Base-by-base conservation (phyloP, 1,284 basidiomycete genomes). In the Fomitopsis betulina region DNA sequence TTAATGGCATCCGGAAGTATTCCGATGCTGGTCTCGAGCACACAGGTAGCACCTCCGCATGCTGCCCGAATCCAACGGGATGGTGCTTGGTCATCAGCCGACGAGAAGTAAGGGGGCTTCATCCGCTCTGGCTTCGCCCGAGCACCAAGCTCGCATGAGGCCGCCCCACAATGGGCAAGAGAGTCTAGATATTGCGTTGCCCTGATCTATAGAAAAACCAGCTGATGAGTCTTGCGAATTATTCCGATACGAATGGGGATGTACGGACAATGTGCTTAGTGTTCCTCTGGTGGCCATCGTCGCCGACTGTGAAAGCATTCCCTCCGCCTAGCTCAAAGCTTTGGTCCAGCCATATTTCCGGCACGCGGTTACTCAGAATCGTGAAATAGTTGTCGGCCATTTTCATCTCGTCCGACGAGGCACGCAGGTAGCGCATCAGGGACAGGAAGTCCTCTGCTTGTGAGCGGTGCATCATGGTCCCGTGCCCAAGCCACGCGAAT, bases 301-400 rank as follows among this genome's bases (percentile, higher is more conserved):
- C 62, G 13, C 86, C 84, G 1, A 82, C 77, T 15, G 86, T 87
- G 65, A 89, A 89, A 8, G 84, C 76, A 56, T 82, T 70, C 0
- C 82, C 84, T 2, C 83, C 83, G 37, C 77, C 81, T 1, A 88
- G 75, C 60, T 80, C 80, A 55, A 85, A 77, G 10, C 80, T 81
- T 62, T 85, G 80, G 66, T 86, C 83, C 60, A 85, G 80, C 84
- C 86, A 87, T 17, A 77, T 67, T 61, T 82, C 78, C 1, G 79
- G 75, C 15, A 75, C 65, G 27, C 69, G 64, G 61, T 87, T 88
- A 56, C 73, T 74, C 53, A 89, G 70, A 55, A 89, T 73, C 4
- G 84, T 76, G 66, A 81, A 89, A 63, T 87, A 87, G 62, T 88
- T 89, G 66, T 89, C 87, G 1, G 85, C 84, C 85, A 87, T 88